Evolutionary conservation across 1,284 basidiomycete species (phyloP).

Genomic region (Phylloporus sp.): DNA sequence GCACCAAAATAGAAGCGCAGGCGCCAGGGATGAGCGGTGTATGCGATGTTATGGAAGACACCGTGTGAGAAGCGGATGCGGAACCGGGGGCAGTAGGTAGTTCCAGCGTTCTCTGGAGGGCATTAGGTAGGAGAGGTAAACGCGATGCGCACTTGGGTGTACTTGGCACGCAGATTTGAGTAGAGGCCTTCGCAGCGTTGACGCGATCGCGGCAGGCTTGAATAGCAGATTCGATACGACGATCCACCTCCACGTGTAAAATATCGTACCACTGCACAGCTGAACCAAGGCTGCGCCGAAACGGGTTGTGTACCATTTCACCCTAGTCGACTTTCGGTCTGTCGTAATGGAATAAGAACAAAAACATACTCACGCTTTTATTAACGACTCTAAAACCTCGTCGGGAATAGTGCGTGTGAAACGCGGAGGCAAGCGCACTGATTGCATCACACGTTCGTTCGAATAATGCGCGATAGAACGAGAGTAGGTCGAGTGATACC

Average conservation of each 20-base stretch:
- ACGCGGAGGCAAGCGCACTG: constrained; percentile 5
- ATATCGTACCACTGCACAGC: neutral
- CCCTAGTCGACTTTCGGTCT: neutral
- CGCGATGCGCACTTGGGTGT: neutral
- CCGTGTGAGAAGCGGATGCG: neutral
- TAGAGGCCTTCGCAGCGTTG: neutral
- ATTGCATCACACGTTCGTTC: neutral
- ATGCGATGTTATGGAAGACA: too few relatives aligned
- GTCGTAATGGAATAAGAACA: too few relatives aligned
- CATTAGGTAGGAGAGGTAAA: neutral
- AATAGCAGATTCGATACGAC: too few relatives aligned
- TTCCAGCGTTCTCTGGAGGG: neutral
- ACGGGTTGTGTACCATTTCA: neutral
- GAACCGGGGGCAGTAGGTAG: neutral
- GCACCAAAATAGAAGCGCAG: too few relatives aligned
- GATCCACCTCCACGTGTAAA: neutral
- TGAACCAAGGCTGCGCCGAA: neutral
- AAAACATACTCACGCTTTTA: too few relatives aligned
- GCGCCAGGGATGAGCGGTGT: too few relatives aligned
- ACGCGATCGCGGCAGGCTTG: neutral
- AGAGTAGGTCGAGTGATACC: neutral
- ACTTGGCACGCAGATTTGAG: neutral
- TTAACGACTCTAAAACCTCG: constrained; percentile 1
- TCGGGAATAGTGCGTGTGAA: neutral
- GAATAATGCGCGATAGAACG: neutral